Evolutionary conservation across 2,329 filamentous ascomycete genomes (phyloP).

Genomic region (Nemania sp.): DNA sequence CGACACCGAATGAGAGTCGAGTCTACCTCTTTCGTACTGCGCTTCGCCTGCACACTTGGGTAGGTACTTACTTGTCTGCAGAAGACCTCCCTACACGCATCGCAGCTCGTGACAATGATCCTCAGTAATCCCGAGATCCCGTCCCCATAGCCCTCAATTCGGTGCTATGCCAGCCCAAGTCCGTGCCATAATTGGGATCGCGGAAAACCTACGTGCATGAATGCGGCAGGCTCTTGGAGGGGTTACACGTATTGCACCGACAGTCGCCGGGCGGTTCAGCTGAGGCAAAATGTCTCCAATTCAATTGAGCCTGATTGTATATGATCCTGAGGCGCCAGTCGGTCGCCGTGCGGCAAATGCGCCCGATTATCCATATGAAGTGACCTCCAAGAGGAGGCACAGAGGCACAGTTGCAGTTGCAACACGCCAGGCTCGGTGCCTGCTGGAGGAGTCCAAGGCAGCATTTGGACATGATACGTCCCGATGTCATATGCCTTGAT

Average conservation of each 20-base stretch:
- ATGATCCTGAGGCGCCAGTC: constrained; percentile 5
- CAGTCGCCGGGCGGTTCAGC: constrained; percentile 9
- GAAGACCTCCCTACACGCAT: too few species aligned
- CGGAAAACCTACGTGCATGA: background rate
- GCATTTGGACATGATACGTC: background rate
- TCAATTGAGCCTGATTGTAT: constrained; percentile 24
- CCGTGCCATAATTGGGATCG: constrained; percentile 10
- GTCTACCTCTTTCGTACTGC: too few species aligned
- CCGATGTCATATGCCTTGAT: background rate
- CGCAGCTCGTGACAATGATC: too few species aligned
- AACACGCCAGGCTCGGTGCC: background rate
- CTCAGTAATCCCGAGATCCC: too few species aligned
- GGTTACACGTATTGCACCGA: constrained; percentile 12
- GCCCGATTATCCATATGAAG: constrained; percentile 18
- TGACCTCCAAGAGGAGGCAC: background rate
- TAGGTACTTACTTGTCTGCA: too few species aligned
- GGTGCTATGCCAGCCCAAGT: constrained; percentile 3
- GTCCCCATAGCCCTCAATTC: background rate
- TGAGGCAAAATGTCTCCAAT: constrained; percentile 14
- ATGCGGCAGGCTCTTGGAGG: constrained; percentile 4
- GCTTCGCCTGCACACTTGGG: too few species aligned
- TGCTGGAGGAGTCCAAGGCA: background rate
- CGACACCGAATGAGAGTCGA: too few species aligned
- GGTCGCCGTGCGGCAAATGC: constrained; percentile 18
- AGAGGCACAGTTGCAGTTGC: background rate